Evolutionary conservation across 106 monocot genomes (phyloP).

Genomic region (Dioscorea alata): DNA sequence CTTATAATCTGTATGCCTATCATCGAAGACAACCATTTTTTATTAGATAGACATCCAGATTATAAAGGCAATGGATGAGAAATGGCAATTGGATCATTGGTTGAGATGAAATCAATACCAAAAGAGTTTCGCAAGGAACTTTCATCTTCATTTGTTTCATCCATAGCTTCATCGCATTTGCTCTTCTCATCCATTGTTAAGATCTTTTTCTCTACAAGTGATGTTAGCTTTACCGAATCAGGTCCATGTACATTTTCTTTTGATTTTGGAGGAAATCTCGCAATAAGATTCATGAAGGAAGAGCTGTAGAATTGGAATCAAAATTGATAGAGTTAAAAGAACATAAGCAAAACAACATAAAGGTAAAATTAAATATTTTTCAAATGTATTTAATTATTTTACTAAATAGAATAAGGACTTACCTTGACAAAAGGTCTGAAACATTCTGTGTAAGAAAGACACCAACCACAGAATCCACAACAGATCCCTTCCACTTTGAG

Average conservation of each 20-base stretch:
- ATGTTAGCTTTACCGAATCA: neutral
- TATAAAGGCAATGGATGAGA: too few species aligned
- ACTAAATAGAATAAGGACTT: neutral
- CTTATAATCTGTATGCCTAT: too few species aligned
- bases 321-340: neutral
- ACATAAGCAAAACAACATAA: too few species aligned
- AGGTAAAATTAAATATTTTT: too few species aligned
- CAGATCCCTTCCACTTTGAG: neutral
- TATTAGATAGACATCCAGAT: too few species aligned
- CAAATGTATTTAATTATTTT: too few species aligned
- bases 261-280: conserved; percentile 1
- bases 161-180: neutral
- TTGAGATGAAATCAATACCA: neutral
- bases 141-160: neutral
- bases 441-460: conserved; percentile 5
- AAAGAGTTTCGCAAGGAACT: conserved; percentile 3
- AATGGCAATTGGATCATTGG: neutral
- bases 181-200: neutral
- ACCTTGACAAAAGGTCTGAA: neutral
- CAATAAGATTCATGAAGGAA: conserved; percentile 13
- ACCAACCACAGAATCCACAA: conserved; percentile 6
- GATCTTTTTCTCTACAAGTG: neutral
- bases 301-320: neutral
- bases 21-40: too few species aligned
- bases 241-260: neutral